Base-by-base conservation (phyloP, 2,329 filamentous ascomycete genomes). In the Ophiostoma ips region DNA sequence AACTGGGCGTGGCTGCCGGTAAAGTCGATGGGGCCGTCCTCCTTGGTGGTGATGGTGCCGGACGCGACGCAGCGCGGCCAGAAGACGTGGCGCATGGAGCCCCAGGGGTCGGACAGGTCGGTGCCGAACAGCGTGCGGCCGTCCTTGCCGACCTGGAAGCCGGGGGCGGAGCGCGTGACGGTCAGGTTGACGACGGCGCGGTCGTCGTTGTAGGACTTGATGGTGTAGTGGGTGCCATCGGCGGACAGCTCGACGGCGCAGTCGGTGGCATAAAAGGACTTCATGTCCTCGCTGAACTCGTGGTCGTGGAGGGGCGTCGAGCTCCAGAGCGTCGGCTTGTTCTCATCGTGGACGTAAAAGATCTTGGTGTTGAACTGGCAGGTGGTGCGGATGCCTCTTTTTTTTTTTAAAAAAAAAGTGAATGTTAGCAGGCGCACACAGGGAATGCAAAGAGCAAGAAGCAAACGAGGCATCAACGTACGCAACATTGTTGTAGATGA, bases 401-500 rank as follows among this genome's bases (percentile, higher is more conserved):
- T n/a, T n/a, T n/a, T n/a, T n/a, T n/a, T n/a, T n/a, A n/a, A n/a
- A n/a, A n/a, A n/a, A n/a, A n/a, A n/a, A 62, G 13, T 3, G 3
- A 9, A 4, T 28, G 36, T 48, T 40, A 48, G 46, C 13, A 24
- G 18, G 18, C 6, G 31, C 16, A 13, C 7, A 3, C 31, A 34
- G 11, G 5, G 3, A 11, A 34, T 6, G 13, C 21, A 15, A 21
- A 18, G 7, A 36, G 16, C 15, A 16, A 36, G 7, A 35, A 5
- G 3, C 35, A 34, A 15, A 7, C 33, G 16, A 30, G 19, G 28
- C 1, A 13, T 15, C 28, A 12, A 58, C 83, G 68, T 81, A 95
- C 89, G 79, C 84, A 64, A 98, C 85, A 68, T 95, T 95, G 72
- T 86, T 96, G 74, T 96, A 95, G 65, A 98, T 95, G 68, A 96